Conservation (phyloP, 1,284 basidiomycete species). For the Ustilago bromivora region DNA sequence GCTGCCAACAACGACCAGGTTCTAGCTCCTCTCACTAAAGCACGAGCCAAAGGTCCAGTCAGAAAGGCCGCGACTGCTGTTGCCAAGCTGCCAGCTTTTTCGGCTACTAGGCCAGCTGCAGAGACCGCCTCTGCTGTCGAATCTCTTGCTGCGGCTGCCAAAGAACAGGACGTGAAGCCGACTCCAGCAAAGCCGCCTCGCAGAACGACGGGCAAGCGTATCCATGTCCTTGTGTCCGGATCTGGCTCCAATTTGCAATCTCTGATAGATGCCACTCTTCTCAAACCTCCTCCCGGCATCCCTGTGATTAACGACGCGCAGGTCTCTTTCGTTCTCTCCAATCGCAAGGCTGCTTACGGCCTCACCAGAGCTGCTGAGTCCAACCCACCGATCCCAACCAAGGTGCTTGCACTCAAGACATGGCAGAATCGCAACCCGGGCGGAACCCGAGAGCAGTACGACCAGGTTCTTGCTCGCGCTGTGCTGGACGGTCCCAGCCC, state of each 20-base stretch:
- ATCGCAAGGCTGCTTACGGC: constrained; percentile 90
- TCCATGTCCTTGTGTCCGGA: constrained; percentile 67
- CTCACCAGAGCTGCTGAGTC: constrained; percentile 83
- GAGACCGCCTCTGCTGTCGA: constrained; percentile 9
- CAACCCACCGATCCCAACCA: constrained; percentile 79
- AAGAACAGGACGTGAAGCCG: constrained; percentile 5
- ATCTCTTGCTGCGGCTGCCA: background rate
- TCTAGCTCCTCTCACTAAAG: constrained; percentile 36
- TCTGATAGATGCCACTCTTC: constrained; percentile 85
- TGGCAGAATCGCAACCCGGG: constrained; percentile 80
- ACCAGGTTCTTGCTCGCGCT: constrained; percentile 81
- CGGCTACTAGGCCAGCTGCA: background rate
- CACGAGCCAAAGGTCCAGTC: constrained; percentile 26
- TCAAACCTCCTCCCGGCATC: constrained; percentile 72
- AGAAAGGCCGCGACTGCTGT: constrained; percentile 23
- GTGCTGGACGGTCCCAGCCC: constrained; percentile 72
- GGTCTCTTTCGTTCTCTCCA: constrained; percentile 88
- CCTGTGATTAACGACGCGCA: constrained; percentile 72
- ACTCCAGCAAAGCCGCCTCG: constrained; percentile 34
- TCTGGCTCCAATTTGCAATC: constrained; percentile 90
- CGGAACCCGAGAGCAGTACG: constrained; percentile 85
- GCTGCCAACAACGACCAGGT: constrained; percentile 22
- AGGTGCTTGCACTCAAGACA: constrained; percentile 85
- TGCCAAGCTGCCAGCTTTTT: constrained; percentile 7
- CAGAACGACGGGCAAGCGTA: constrained; percentile 57